Conservation (phyloP, 2,329 filamentous ascomycete genomes). For the Coniochaeta prunicola region DNA sequence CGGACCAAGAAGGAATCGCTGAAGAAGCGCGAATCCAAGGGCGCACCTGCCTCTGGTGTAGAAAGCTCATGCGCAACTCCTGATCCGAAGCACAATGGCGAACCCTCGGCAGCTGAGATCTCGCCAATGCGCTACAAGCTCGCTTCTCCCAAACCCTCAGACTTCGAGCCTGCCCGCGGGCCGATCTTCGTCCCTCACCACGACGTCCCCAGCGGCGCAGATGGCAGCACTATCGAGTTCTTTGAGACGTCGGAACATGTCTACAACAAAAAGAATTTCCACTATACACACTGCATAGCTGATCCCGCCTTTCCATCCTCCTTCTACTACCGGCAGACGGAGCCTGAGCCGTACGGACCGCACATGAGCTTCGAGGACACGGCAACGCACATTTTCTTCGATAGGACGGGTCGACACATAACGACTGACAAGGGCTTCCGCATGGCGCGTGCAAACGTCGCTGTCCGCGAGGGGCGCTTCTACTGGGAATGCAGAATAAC, state of each 20-base stretch:
- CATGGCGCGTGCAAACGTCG: slow-evolving; percentile 84
- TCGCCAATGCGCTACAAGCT: slow-evolving; percentile 56
- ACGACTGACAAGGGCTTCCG: slow-evolving; percentile 92
- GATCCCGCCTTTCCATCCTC: slow-evolving; percentile 81
- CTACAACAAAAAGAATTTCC: slow-evolving; percentile 66
- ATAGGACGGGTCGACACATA: slow-evolving; percentile 65
- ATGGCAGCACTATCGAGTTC: slow-evolving; percentile 48
- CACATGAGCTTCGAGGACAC: slow-evolving; percentile 91
- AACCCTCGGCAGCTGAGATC: slow-evolving; percentile 32
- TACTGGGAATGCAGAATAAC: slow-evolving; percentile 94
- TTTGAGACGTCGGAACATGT: slow-evolving; percentile 59
- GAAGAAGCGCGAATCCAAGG: slow-evolving; percentile 62
- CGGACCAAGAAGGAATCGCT: slow-evolving; percentile 58
- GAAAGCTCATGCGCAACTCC: slow-evolving; percentile 50
- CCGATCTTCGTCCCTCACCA: slow-evolving; percentile 52
- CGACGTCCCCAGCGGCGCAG: slow-evolving; percentile 35
- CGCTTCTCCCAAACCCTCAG: slow-evolving; percentile 52
- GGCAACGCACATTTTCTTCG: slow-evolving; percentile 77
- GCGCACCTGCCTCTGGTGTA: slow-evolving; percentile 27
- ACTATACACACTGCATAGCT: slow-evolving; percentile 85
- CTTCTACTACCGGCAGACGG: slow-evolving; percentile 83
- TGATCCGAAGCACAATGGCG: slow-evolving; percentile 40
- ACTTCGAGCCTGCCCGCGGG: slow-evolving; percentile 53
- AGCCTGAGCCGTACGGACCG: slow-evolving; percentile 74
- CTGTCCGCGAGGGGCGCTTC: slow-evolving; percentile 79